Conservation (phyloP, 331 rosid species). For the Prunus yedoensis region DNA sequence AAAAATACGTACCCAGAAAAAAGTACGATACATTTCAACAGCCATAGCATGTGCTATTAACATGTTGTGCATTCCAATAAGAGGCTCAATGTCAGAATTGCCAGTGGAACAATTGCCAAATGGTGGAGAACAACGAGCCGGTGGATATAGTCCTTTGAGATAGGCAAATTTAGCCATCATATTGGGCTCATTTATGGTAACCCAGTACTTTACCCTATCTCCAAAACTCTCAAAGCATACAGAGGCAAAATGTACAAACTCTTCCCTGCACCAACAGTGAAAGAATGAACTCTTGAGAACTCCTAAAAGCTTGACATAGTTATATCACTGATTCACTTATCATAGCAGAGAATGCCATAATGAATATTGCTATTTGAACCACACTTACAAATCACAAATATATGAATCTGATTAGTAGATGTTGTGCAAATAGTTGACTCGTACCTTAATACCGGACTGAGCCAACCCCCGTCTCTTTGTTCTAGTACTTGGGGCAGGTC, state of each 20-base stretch:
- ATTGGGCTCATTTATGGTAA: conserved; percentile 62
- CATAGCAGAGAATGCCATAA: too few relatives aligned
- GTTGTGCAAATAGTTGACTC: not conserved
- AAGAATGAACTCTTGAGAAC: not conserved
- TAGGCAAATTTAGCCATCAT: conserved; percentile 33
- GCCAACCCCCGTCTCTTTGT: conserved; percentile 59
- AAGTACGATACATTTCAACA: conserved; percentile 47
- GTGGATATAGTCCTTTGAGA: conserved; percentile 42
- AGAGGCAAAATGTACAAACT: conserved; percentile 53
- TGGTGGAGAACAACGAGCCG: conserved; percentile 55
- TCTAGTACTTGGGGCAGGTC: conserved; percentile 59
- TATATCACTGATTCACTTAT: too few relatives aligned
- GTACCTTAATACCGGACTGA: conserved; percentile 56
- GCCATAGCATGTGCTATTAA: conserved; percentile 64
- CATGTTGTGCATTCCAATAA: conserved; percentile 62
- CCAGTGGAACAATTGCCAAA: conserved; percentile 64
- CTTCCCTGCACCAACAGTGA: conserved; percentile 41
- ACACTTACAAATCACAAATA: not conserved
- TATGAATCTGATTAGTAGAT: not conserved
- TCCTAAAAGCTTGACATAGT: not conserved
- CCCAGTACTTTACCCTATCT: conserved; percentile 69
- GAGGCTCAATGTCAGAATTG: conserved; percentile 67
- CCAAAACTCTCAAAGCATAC: conserved; percentile 65
- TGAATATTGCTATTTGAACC: not conserved
- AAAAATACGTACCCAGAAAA: conserved; percentile 41